These are phyloP conservation scores for Orbilia javanica DNA, from an alignment of 2,329 filamentous ascomycete species.

Conservation along the genomic window DNA sequence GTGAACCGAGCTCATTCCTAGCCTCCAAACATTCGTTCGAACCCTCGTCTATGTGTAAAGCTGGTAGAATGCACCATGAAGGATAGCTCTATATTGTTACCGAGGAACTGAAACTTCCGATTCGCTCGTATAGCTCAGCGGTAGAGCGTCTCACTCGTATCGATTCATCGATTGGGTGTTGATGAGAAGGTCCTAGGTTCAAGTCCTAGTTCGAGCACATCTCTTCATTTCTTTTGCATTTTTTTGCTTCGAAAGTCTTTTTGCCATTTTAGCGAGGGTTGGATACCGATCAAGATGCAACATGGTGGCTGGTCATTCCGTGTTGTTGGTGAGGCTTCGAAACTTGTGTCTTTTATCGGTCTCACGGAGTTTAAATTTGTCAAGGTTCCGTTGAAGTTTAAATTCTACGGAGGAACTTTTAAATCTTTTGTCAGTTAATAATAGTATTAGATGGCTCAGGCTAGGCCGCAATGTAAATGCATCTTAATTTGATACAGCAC, in stretches of 20 bases:
- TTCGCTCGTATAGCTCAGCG: constrained; percentile 58
- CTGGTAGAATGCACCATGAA: background rate
- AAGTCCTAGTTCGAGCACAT: constrained; percentile 56
- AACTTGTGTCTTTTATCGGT: background rate
- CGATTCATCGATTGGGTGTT: constrained; percentile 41
- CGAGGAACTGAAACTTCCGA: background rate
- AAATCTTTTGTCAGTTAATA: no score
- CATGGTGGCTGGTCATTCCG: background rate
- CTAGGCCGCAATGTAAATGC: background rate
- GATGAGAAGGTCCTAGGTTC: constrained; percentile 59
- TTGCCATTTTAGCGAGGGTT: constrained; percentile 18
- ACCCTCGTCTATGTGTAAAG: no score
- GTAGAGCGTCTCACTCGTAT: constrained; percentile 60
- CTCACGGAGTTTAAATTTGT: background rate
- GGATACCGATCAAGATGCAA: constrained; percentile 2
- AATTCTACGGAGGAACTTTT: no score
- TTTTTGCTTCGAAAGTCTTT: constrained; percentile 16
- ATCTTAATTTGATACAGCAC: background rate
- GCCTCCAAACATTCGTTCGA: no score
- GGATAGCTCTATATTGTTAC: background rate
- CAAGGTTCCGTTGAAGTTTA: no score
- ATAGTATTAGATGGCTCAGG: no score
- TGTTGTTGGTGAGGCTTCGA: background rate
- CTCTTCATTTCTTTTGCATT: constrained; percentile 21
- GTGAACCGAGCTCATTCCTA: background rate